These are phyloP conservation scores for Penicillium sp. DNA, from an alignment of 2,329 filamentous ascomycete species.

Conservation along the genomic window DNA sequence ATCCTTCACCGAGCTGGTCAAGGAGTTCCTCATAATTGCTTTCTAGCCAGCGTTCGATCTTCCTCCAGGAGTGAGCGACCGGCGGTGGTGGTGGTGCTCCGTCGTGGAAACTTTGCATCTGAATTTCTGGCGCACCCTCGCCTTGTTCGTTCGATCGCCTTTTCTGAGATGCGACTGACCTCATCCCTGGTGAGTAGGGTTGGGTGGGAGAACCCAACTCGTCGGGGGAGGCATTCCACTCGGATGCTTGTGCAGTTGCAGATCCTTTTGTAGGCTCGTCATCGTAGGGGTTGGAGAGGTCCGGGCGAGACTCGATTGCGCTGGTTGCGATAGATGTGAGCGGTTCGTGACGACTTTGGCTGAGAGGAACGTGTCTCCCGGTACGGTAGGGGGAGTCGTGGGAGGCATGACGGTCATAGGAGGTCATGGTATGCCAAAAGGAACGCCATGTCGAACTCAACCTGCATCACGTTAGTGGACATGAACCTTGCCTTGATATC, in stretches of 20 bases:
- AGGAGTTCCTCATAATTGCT: conserved; percentile 92
- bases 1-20: conserved; percentile 89
- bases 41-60: conserved; percentile 91
- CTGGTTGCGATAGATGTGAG: conserved; percentile 83
- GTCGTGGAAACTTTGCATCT: conserved; percentile 93
- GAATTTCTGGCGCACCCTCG: conserved; percentile 80
- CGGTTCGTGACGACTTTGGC: conserved; percentile 74
- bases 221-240: conserved; percentile 59
- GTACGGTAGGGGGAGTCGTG: conserved; percentile 92
- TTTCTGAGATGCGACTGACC: conserved; percentile 69
- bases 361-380: conserved; percentile 83
- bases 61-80: conserved; percentile 83
- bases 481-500: background rate
- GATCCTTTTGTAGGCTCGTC: conserved; percentile 64
- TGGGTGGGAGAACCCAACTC: conserved; percentile 58
- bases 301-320: conserved; percentile 81
- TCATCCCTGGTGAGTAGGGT: conserved; percentile 86
- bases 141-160: conserved; percentile 59
- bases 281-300: conserved; percentile 74
- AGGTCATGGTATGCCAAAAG: conserved; percentile 92
- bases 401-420: conserved; percentile 78
- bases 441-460: conserved; percentile 73
- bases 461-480: conserved; percentile 40
- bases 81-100: conserved; percentile 87
- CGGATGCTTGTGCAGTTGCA: conserved; percentile 56